Conservation (phyloP, 768 basidiomycete species). For the Neoboletus brunneissimus region DNA sequence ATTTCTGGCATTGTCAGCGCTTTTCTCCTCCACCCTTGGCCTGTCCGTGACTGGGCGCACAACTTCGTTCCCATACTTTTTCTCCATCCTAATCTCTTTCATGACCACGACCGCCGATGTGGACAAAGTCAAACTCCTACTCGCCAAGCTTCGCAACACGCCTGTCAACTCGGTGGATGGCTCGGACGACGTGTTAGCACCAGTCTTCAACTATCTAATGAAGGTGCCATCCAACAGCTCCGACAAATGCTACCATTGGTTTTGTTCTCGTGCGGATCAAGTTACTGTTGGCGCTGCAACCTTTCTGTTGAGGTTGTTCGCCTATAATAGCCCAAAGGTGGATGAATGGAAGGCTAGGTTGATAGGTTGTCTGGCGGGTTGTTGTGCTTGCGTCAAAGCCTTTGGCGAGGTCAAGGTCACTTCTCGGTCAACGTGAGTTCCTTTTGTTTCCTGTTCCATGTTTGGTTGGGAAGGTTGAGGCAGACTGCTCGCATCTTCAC, state of each 20-base stretch:
- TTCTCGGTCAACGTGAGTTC: slow-evolving; percentile 72
- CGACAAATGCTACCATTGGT: slow-evolving; percentile 67
- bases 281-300: slow-evolving; percentile 65
- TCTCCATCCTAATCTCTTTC: slow-evolving; percentile 7
- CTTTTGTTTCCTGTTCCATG: neutral
- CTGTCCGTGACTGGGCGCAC: neutral
- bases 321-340: slow-evolving; percentile 62
- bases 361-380: slow-evolving; percentile 53
- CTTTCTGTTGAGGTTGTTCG: slow-evolving; percentile 80
- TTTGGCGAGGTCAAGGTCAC: slow-evolving; percentile 62
- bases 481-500: slow-evolving; percentile 7
- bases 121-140: slow-evolving; percentile 45
- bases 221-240: slow-evolving; percentile 36
- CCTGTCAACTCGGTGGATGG: slow-evolving; percentile 53
- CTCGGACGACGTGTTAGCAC: slow-evolving; percentile 47
- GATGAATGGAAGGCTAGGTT: slow-evolving; percentile 62
- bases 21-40: neutral
- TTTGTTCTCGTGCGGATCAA: slow-evolving; percentile 60
- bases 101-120: slow-evolving; percentile 27
- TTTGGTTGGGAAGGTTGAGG: slow-evolving; percentile 4
- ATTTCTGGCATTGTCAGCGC: slow-evolving; percentile 12
- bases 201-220: slow-evolving; percentile 55
- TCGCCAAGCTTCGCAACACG: slow-evolving; percentile 53
- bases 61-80: neutral
- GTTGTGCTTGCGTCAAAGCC: slow-evolving; percentile 66